Conservation (phyloP, 805 yeast species). For the Soucietia sequanensis region DNA sequence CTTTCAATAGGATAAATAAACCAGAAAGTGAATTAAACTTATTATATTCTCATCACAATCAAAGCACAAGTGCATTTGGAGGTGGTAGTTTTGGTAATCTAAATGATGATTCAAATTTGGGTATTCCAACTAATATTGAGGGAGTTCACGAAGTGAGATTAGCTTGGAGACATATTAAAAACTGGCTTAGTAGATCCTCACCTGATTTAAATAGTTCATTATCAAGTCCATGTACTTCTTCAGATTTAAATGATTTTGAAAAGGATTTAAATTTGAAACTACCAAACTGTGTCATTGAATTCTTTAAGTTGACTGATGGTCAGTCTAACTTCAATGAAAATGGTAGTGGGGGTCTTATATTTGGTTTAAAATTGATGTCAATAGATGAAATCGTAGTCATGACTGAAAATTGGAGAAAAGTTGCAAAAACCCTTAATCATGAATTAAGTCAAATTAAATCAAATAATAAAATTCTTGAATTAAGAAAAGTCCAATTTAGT, state of each 20-base stretch:
- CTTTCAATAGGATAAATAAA: conserved; percentile 41
- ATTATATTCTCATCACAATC: conserved; percentile 27
- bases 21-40: conserved; percentile 36
- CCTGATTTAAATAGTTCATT: conserved; percentile 81
- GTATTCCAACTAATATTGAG: conserved; percentile 35
- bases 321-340: conserved; percentile 69
- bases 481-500: conserved; percentile 20
- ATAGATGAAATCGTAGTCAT: conserved; percentile 78
- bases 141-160: conserved; percentile 74
- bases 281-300: conserved; percentile 81
- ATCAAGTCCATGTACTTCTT: conserved; percentile 72
- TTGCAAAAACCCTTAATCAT: conserved; percentile 43
- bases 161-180: conserved; percentile 87
- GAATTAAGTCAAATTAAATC: conserved; percentile 22
- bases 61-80: conserved; percentile 19
- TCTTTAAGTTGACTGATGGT: conserved; percentile 83
- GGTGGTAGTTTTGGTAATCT: conserved; percentile 6
- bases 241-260: conserved; percentile 82
- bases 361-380: conserved; percentile 76
- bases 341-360: conserved; percentile 68
- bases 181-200: conserved; percentile 75
- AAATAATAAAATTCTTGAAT: conserved; percentile 14
- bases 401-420: conserved; percentile 83
- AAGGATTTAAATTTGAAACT: conserved; percentile 70
- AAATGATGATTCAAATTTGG: conserved; percentile 32